Evolutionary conservation across 1,284 basidiomycete species (phyloP).

Genomic region (Xanthoconium separans): DNA sequence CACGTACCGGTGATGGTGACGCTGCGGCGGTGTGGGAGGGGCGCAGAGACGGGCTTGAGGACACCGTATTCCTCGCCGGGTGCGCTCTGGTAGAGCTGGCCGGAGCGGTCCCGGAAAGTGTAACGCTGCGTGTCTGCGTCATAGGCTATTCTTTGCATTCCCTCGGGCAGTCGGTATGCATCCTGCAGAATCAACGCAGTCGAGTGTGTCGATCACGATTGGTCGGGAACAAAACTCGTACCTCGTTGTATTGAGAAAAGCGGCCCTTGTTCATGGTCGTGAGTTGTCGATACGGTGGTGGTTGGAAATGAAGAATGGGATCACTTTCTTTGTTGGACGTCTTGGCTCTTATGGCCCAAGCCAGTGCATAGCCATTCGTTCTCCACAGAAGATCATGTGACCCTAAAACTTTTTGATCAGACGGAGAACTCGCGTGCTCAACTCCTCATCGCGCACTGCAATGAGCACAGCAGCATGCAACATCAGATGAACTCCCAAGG

Average conservation of each 20-base stretch:
- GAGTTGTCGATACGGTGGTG: constrained; percentile 2
- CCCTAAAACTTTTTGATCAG: too few species aligned
- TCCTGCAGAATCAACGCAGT: constrained; percentile 39
- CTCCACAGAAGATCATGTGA: too few species aligned
- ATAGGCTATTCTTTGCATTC: constrained; percentile 50
- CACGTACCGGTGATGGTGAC: constrained; percentile 30
- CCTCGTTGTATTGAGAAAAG: constrained; percentile 41
- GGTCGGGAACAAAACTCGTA: constrained; percentile 9
- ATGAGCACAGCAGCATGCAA: too few species aligned
- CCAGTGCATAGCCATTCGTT: too few species aligned
- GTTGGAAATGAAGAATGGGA: background rate
- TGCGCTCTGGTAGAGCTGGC: constrained; percentile 42
- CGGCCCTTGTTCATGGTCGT: constrained; percentile 18
- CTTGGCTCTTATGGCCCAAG: too few species aligned
- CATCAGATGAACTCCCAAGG: too few species aligned
- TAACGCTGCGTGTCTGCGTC: constrained; percentile 52
- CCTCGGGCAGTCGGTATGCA: constrained; percentile 47
- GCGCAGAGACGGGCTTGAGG: constrained; percentile 36
- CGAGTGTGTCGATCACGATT: background rate
- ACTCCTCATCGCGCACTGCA: too few species aligned
- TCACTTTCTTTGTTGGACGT: background rate
- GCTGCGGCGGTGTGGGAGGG: constrained; percentile 23
- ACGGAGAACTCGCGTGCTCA: too few species aligned
- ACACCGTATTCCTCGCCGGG: constrained; percentile 46
- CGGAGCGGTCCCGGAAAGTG: constrained; percentile 47